Evolutionary conservation across 352 stramenopile genomes (phyloP), one percentile per base, ranked within the genome.

Genomic region (Pythium chondricola): DNA sequence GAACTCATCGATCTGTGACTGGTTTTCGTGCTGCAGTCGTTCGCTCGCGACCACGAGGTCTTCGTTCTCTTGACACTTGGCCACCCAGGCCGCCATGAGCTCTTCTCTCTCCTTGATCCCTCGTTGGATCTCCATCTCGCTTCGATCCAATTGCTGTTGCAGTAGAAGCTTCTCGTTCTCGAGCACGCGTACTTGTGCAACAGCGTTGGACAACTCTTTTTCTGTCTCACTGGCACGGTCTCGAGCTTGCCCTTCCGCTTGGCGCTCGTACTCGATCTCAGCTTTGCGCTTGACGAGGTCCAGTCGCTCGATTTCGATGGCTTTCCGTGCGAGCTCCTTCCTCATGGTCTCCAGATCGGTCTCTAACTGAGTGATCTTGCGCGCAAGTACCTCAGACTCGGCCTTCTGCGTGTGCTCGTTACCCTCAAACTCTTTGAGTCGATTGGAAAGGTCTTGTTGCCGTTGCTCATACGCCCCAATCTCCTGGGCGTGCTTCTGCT

Each of bases 261-360:
- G 58, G 43, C 71, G 62, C 17, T 83, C 61, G 1, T 56, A 61
- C 11, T 81, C 61, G 2, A 81, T 22, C 21, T 77, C 57, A 16
- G 57, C 41, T 26, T 55, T 72, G 32, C 59, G 59, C 9, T 36
- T 47, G 7, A 53, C 37, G 13, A 84, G 53, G 14, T 65, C 49
- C 3, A 64, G 32, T n/a, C 65, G 59, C 44, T 86, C 73, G 7
- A 81, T 41, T 22, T 83, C 67, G 3, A 84, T 42, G 10, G 83
- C 65, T 29, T 65, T 66, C 1, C 63, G 59, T 14, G 64, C 68
- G 16, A 78, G 25, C 17, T 82, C 63, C 51, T 76, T 74, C 5
- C 55, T 49, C 50, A 73, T 56, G 0, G 14, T 20, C 8, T 84
- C 74, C 11, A 73, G 2, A 42, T 71, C 62, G 2, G 43, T 17